phyloP scores from a whole-genome alignment of 352 stramenopile species.

The Pythium folliculosum region DNA sequence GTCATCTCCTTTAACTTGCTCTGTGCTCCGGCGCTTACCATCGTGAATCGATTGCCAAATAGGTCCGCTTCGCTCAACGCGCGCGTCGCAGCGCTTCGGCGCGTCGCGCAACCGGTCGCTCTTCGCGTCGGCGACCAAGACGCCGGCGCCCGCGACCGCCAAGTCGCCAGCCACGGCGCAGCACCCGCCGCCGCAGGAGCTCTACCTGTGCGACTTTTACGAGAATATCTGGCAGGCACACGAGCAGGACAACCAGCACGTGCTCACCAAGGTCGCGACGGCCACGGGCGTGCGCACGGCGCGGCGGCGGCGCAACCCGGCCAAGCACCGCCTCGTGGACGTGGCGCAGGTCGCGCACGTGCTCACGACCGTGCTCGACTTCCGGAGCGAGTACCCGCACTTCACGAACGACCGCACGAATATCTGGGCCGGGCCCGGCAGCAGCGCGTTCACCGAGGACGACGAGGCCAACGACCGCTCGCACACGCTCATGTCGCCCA shows the following conservation, averaged over 20 bases:
- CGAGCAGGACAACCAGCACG: constrained; percentile 19
- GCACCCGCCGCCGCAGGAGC: constrained; percentile 5
- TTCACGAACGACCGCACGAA: constrained; percentile 43
- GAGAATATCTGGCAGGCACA: constrained; percentile 34
- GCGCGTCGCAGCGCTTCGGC: constrained; percentile 11
- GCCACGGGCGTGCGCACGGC: constrained; percentile 27
- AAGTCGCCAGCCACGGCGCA: background rate
- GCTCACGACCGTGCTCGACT: constrained; percentile 69
- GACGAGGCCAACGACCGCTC: constrained; percentile 29
- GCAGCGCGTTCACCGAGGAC: constrained; percentile 19
- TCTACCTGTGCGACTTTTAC: constrained; percentile 36
- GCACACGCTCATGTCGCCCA: constrained; percentile 28
- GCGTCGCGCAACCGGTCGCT: constrained; percentile 8
- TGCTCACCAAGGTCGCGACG: constrained; percentile 23
- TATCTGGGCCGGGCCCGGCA: constrained; percentile 49
- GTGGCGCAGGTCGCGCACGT: constrained; percentile 81
- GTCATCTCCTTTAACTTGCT: no score
- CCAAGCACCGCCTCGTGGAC: constrained; percentile 28
- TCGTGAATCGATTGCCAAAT: background rate
- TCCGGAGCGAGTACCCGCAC: constrained; percentile 57
- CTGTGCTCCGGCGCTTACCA: no score
- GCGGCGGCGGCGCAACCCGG: constrained; percentile 22
- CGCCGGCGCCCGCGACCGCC: background rate
- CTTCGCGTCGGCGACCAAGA: background rate
- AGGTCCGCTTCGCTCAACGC: constrained; percentile 24